Percentiles rank a stretch among this genome's conserved stretches.
Evolutionary conservation across 768 basidiomycete species (phyloP).

Genomic region (Auricularia sp.): DNA sequence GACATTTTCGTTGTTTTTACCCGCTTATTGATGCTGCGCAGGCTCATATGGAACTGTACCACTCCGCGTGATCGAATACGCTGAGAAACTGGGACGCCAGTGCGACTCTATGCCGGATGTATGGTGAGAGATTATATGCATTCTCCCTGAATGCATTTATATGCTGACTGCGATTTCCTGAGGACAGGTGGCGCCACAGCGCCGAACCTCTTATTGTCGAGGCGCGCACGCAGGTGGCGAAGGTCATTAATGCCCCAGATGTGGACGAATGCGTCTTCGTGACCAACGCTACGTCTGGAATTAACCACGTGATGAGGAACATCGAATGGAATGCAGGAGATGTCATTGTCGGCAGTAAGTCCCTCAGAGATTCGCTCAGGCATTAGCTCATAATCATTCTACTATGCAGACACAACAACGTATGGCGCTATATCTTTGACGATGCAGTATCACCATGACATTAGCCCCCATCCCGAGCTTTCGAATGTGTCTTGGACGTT

Average conservation of each 20-base stretch:
- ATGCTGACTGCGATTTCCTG: background rate
- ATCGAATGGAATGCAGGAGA: conserved; percentile 61
- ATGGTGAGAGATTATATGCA: conserved; percentile 1
- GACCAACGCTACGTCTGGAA: conserved; percentile 51
- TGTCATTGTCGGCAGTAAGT: conserved; percentile 48
- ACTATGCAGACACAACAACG: conserved; percentile 39
- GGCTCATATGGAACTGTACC: conserved; percentile 27
- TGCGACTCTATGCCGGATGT: conserved; percentile 24
- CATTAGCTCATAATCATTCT: background rate
- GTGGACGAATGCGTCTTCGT: conserved; percentile 30
- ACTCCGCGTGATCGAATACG: conserved; percentile 20
- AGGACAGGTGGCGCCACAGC: conserved; percentile 16
- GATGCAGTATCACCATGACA: conserved; percentile 44
- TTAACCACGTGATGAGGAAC: conserved; percentile 60
- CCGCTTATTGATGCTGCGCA: background rate
- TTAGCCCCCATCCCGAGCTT: conserved; percentile 41
- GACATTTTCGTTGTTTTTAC: background rate
- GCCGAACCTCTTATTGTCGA: conserved; percentile 18
- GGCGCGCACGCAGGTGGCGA: conserved; percentile 18
- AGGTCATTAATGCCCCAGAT: conserved; percentile 20
- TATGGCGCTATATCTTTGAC: conserved; percentile 48
- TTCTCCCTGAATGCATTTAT: background rate
- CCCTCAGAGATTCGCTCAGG: background rate
- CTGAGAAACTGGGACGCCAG: conserved; percentile 16
- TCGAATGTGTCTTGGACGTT: conserved; percentile 42